Evolutionary conservation across 768 basidiomycete genomes (phyloP).

Genomic region (Cystobasidium ongulense): DNA sequence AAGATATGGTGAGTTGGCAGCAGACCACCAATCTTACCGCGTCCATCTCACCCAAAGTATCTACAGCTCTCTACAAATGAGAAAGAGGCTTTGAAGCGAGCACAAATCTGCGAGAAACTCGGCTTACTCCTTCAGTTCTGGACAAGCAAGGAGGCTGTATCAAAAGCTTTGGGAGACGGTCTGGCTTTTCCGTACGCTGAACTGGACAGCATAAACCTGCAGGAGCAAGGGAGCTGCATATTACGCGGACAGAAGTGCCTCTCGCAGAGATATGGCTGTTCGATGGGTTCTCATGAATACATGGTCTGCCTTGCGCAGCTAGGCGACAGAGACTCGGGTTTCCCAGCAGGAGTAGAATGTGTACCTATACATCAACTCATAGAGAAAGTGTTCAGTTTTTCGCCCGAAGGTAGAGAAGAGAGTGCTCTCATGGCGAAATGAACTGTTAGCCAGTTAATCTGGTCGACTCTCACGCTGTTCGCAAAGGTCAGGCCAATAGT

Average conservation of each 20-base stretch:
- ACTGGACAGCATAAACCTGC: neutral
- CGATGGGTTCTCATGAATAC: neutral
- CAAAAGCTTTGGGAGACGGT: conserved; percentile 22
- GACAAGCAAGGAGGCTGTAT: conserved; percentile 26
- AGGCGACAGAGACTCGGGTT: neutral
- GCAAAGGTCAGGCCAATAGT: neutral
- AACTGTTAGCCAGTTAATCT: too few species aligned
- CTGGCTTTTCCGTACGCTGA: conserved; percentile 9
- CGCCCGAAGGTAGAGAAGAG: too few species aligned
- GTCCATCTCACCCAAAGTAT: neutral
- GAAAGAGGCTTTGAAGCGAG: neutral
- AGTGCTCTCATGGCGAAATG: too few species aligned
- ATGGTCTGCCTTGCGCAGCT: neutral
- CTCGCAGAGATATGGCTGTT: neutral
- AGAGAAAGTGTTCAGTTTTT: too few species aligned
- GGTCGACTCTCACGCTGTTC: too few species aligned
- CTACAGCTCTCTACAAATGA: conserved; percentile 8
- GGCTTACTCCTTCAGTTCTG: conserved; percentile 4
- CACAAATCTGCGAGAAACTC: neutral
- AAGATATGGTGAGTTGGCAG: conserved; percentile 1
- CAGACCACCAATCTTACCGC: neutral
- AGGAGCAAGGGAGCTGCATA: too few species aligned
- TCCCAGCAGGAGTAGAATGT: neutral
- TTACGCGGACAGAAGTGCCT: neutral
- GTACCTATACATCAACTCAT: neutral